Evolutionary conservation across 2,329 filamentous ascomycete species (phyloP).

Genomic region (Aspergillus transmontanensis): DNA sequence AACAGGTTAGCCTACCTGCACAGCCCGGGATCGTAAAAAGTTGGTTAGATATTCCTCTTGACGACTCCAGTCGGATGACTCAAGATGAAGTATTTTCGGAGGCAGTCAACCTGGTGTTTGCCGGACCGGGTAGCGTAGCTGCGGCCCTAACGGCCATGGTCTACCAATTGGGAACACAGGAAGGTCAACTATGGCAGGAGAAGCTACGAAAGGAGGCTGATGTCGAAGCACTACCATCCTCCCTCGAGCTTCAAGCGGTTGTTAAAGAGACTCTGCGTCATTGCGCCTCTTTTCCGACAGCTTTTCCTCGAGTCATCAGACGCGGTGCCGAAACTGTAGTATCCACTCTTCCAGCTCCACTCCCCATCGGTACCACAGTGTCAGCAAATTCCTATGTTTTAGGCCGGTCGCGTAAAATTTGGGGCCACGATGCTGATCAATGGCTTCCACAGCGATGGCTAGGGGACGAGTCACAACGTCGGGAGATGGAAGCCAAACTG

Average conservation of each 20-base stretch:
- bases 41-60: slow-evolving; percentile 17
- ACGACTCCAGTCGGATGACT: slow-evolving; percentile 18
- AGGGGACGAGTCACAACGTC: slow-evolving; percentile 13
- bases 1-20: not conserved
- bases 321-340: slow-evolving; percentile 19
- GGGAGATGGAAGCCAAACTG: slow-evolving; percentile 19
- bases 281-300: slow-evolving; percentile 17
- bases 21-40: slow-evolving; percentile 20
- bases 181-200: slow-evolving; percentile 20
- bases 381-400: slow-evolving; percentile 23
- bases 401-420: slow-evolving; percentile 19
- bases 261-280: slow-evolving; percentile 23
- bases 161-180: slow-evolving; percentile 15
- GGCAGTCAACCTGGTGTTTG: slow-evolving; percentile 19
- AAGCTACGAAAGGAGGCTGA: slow-evolving; percentile 12
- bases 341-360: slow-evolving; percentile 10
- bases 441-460: slow-evolving; percentile 23
- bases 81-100: slow-evolving; percentile 15
- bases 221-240: not conserved
- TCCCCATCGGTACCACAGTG: slow-evolving; percentile 21
- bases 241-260: slow-evolving; percentile 18
- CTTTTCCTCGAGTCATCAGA: slow-evolving; percentile 22
- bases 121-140: slow-evolving; percentile 22
- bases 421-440: slow-evolving; percentile 19
- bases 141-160: slow-evolving; percentile 20